These are phyloP conservation scores for Colletotrichum costaricense DNA, from an alignment of 2,329 filamentous ascomycete genomes.

Conservation along the genomic window DNA sequence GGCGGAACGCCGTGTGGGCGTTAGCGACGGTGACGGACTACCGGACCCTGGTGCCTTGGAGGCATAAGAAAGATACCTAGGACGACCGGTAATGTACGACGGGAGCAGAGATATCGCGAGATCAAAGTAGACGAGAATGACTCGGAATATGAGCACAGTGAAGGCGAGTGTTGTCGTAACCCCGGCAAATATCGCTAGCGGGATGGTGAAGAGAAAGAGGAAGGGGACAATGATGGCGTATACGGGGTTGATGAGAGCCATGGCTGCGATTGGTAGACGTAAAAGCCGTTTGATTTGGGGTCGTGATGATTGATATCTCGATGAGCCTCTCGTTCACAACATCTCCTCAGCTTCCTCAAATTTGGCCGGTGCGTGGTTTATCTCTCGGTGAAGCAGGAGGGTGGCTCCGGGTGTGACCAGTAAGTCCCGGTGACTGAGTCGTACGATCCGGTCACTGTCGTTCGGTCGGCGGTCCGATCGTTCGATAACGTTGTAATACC, in stretches of 20 bases:
- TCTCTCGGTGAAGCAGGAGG: neutral
- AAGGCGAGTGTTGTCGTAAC: slow-evolving; percentile 73
- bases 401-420: slow-evolving; percentile 16
- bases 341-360: slow-evolving; percentile 11
- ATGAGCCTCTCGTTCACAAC: slow-evolving; percentile 6
- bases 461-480: slow-evolving; percentile 34
- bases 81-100: slow-evolving; percentile 61
- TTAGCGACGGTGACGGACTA: slow-evolving; percentile 36
- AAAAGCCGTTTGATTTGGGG: neutral
- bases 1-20: slow-evolving; percentile 27
- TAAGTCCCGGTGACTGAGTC: slow-evolving; percentile 29
- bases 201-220: slow-evolving; percentile 70
- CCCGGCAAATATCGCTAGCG: slow-evolving; percentile 71
- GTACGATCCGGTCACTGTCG: slow-evolving; percentile 30
- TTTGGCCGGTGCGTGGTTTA: slow-evolving; percentile 12
- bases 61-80: slow-evolving; percentile 43
- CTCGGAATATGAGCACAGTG: slow-evolving; percentile 69
- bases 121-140: slow-evolving; percentile 72
- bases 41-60: slow-evolving; percentile 39
- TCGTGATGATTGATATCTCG: slow-evolving; percentile 8
- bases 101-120: slow-evolving; percentile 68
- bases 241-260: slow-evolving; percentile 66
- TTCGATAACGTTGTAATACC: slow-evolving; percentile 28
- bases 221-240: slow-evolving; percentile 71
- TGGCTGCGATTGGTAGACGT: slow-evolving; percentile 41